Evolutionary conservation across 306 rosid genomes (phyloP), one percentile per base, ranked within the genome.

Genomic region (Parietaria judaica): DNA sequence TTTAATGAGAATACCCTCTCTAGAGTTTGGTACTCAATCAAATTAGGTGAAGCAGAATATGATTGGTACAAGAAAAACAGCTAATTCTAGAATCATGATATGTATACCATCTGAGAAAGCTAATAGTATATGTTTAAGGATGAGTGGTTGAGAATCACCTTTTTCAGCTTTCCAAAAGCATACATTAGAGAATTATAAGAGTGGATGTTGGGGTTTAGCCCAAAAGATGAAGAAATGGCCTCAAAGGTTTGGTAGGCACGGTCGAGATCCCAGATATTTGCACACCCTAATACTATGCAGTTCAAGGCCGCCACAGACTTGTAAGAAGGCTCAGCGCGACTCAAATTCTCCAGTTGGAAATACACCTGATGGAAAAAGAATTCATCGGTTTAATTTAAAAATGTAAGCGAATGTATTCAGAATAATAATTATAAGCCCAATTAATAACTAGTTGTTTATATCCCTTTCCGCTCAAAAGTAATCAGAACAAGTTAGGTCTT

Each of bases 241-340:
- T 94, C 99, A 70, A 88, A 94, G 41, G 97, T 94, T 73, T 94
- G 97, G 82, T 94, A 94, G 34, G 97, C 97, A 11, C 99, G 97
- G 64, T 94, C 95, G 64, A 94, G 86, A 78, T 94, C 95, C 88
- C 95, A 88, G 73, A 81, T 83, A 79, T 94, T 94, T 58, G 95
- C 97, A 73, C 97, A 94, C 14, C 99, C 97, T 74, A 88, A 61
- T 62, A 94, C 70, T 69, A 94, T 23, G 59, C 99, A 88, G 74
- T 94, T 94, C 60, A 94, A 73, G 17, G 99, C 96, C 15, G 89
- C 83, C 56, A 94, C 79, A 44, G 99, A 94, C 81, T 84, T 94
- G 83, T 79, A 94, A 11, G 95, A 96, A 58, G 65, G 78, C 60
- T 94, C 94, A 45, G 79, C 86, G 51, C 66, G 77, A 67, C 88